These are phyloP conservation scores for Didymellaceae sp. DNA, from an alignment of 2,329 filamentous ascomycete species.

Conservation along the genomic window DNA sequence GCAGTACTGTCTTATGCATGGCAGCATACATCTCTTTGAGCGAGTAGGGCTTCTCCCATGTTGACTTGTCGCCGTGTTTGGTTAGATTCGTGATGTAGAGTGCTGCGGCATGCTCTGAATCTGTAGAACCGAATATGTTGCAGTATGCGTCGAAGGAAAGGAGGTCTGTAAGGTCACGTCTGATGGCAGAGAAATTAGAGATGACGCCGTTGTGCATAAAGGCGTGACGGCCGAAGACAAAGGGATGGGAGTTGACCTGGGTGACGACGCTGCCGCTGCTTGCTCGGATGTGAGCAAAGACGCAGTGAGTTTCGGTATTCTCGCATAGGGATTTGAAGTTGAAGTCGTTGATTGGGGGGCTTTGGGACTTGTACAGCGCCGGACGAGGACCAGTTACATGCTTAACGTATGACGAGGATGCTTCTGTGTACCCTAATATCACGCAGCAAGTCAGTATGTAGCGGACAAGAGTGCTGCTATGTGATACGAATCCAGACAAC, in stretches of 20 bases:
- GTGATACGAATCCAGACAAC: neutral
- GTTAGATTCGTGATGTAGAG: conserved; percentile 58
- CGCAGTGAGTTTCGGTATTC: conserved; percentile 58
- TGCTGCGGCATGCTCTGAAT: conserved; percentile 61
- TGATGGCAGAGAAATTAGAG: conserved; percentile 55
- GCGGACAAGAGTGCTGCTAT: too few species aligned
- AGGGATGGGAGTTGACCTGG: conserved; percentile 62
- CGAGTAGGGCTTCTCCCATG: conserved; percentile 54
- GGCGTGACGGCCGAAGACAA: conserved; percentile 60
- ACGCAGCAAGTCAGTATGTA: conserved; percentile 1
- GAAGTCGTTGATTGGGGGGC: conserved; percentile 60
- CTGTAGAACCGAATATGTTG: conserved; percentile 58
- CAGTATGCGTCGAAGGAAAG: conserved; percentile 57
- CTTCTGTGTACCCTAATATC: conserved; percentile 53
- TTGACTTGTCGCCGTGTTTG: conserved; percentile 42
- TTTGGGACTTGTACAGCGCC: conserved; percentile 60
- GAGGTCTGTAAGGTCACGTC: conserved; percentile 54
- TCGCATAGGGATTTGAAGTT: conserved; percentile 61
- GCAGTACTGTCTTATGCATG: conserved; percentile 55
- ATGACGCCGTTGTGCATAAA: conserved; percentile 65
- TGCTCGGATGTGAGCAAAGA: conserved; percentile 62
- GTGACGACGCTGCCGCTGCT: conserved; percentile 57
- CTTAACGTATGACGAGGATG: conserved; percentile 50
- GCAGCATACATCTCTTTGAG: conserved; percentile 54
- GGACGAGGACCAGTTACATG: conserved; percentile 51